A percentile compares a stretch with the other conserved stretches of the same genome.
Conservation (phyloP, 345 rosid species). For the Linum tenue region DNA sequence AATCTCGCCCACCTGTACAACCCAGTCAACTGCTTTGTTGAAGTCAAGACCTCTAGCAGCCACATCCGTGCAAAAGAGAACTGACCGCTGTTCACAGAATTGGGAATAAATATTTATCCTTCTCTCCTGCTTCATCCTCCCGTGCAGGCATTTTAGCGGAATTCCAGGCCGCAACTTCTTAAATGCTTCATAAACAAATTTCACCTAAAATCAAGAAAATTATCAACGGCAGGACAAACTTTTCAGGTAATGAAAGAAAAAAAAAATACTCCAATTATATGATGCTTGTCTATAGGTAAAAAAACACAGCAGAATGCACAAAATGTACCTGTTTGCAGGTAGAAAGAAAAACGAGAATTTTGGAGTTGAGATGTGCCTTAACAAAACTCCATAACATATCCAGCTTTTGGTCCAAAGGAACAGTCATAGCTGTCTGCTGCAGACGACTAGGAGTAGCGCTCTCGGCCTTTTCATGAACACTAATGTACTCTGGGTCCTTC, state of each 20-base stretch:
- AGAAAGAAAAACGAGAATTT: conserved; percentile 83
- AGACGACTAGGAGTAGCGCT: conserved; percentile 74
- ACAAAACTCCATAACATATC: conserved; percentile 93
- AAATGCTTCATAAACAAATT: conserved; percentile 86
- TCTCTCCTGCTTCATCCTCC: conserved; percentile 87
- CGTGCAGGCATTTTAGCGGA: conserved; percentile 89
- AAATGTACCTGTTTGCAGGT: conserved; percentile 78
- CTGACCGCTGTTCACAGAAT: conserved; percentile 69
- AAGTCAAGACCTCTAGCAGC: conserved; percentile 96
- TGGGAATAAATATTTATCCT: conserved; percentile 76
- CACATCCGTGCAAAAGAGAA: conserved; percentile 90
- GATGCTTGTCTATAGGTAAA: background rate
- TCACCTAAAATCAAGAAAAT: conserved; percentile 39
- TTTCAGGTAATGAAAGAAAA: background rate
- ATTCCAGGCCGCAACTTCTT: conserved; percentile 92
- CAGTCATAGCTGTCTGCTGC: conserved; percentile 75
- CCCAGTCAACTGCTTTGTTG: conserved; percentile 92
- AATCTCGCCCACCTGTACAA: conserved; percentile 60
- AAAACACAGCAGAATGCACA: no score
- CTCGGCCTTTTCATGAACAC: conserved; percentile 76
- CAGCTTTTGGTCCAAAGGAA: conserved; percentile 80
- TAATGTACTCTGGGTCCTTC: conserved; percentile 86
- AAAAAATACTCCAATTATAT: background rate
- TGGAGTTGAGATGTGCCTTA: conserved; percentile 63
- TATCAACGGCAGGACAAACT: background rate